Evolutionary conservation across 2,329 filamentous ascomycete genomes (phyloP).

Genomic region (Fusarium secorum): DNA sequence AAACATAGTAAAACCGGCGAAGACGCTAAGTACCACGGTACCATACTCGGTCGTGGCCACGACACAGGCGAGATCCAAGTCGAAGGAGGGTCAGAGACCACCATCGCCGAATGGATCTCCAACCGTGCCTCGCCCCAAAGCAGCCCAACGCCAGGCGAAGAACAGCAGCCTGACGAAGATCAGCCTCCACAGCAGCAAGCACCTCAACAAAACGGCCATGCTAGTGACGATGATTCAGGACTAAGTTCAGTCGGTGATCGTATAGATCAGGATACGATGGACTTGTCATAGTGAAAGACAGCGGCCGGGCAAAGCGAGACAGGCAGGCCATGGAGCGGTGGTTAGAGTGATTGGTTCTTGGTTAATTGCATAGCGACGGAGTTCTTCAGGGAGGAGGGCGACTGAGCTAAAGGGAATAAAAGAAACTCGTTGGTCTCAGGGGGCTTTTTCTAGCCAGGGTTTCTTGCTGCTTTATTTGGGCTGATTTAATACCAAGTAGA

Average conservation of each 20-base stretch:
- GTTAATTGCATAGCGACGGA: constrained; percentile 43
- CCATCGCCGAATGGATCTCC: constrained; percentile 50
- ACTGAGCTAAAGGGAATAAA: constrained; percentile 12
- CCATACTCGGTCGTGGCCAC: constrained; percentile 76
- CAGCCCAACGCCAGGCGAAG: constrained; percentile 11
- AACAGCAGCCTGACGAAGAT: constrained; percentile 5
- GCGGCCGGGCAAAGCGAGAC: background rate
- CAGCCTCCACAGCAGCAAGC: constrained; percentile 8
- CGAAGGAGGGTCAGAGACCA: constrained; percentile 70
- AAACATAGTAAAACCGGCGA: constrained; percentile 91
- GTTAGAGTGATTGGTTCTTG: constrained; percentile 5
- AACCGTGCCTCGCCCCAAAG: constrained; percentile 38
- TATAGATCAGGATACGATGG: constrained; percentile 57
- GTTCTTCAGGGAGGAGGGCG: constrained; percentile 31
- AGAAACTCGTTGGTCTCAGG: constrained; percentile 6
- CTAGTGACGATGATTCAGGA: constrained; percentile 57
- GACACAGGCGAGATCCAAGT: constrained; percentile 78
- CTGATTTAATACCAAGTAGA: background rate
- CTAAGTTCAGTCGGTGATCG: constrained; percentile 64
- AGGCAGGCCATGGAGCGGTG: background rate
- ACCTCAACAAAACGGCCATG: constrained; percentile 37
- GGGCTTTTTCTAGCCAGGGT: background rate
- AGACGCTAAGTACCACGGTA: constrained; percentile 85
- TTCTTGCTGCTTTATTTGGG: constrained; percentile 11
- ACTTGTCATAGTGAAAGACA: constrained; percentile 48